Conservation (phyloP, 1,284 basidiomycete species). For the Rhodotorula sp. region DNA sequence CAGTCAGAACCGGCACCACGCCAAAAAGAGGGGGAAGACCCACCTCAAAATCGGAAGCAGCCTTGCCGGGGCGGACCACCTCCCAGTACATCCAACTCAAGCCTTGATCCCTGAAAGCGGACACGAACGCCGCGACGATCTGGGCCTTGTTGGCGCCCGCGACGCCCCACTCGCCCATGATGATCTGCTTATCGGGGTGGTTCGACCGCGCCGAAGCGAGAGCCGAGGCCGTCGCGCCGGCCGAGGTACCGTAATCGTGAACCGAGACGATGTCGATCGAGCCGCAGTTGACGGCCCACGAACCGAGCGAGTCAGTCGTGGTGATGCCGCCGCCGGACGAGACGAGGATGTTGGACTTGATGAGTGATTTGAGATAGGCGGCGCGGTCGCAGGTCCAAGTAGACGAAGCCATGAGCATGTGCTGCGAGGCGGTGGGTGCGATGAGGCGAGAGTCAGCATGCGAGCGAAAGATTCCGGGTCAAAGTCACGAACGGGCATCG, state of each 20-base stretch:
- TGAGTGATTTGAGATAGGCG: conserved; percentile 48
- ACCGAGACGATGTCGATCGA: conserved; percentile 52
- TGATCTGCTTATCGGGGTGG: conserved; percentile 46
- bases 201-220: conserved; percentile 38
- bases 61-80: conserved; percentile 42
- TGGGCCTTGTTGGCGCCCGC: conserved; percentile 50
- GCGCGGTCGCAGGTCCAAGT: conserved; percentile 53
- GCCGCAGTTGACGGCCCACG: conserved; percentile 49
- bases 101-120: conserved; percentile 46
- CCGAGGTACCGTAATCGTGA: conserved; percentile 52
- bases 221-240: conserved; percentile 46
- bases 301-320: conserved; percentile 50
- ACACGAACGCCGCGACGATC: conserved; percentile 49
- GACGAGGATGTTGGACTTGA: conserved; percentile 36
- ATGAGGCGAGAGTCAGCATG: not conserved
- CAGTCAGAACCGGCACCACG: not conserved
- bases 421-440: conserved; percentile 37
- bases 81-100: conserved; percentile 48
- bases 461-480: not conserved
- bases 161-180: conserved; percentile 51
- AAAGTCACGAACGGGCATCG: no score
- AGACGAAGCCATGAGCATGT: conserved; percentile 45
- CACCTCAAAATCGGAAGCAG: conserved; percentile 43
- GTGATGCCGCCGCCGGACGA: conserved; percentile 51
- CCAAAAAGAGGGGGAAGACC: not conserved